Conservation (phyloP, 2,329 filamentous ascomycete genomes). For the Colletotrichum agaves region DNA sequence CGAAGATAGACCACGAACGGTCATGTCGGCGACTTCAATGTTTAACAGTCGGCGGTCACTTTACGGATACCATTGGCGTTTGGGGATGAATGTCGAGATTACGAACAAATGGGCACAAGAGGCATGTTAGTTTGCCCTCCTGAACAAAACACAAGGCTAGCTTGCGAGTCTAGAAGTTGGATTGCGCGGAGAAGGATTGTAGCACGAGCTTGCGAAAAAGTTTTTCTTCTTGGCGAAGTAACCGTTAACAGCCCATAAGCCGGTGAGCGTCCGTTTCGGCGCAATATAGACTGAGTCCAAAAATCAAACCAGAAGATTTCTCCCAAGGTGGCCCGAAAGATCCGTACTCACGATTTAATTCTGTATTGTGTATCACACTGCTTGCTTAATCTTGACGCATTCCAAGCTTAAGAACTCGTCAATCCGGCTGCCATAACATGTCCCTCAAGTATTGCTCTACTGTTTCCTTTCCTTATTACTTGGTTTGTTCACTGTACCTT, state of each 20-base stretch:
- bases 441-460: no score
- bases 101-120: slow-evolving; percentile 26
- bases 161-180: slow-evolving; percentile 12
- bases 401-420: no score
- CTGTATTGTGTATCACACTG: background rate
- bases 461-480: no score
- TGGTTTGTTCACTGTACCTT: no score
- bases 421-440: no score
- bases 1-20: slow-evolving; percentile 57
- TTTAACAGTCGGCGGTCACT: slow-evolving; percentile 37
- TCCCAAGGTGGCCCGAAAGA: background rate
- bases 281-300: slow-evolving; percentile 5
- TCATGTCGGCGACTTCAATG: slow-evolving; percentile 37
- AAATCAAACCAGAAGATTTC: background rate
- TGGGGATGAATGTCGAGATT: slow-evolving; percentile 42
- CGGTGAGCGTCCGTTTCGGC: background rate
- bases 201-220: slow-evolving; percentile 14
- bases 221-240: background rate
- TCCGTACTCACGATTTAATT: no score
- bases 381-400: no score
- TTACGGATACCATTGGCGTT: slow-evolving; percentile 46
- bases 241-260: background rate
- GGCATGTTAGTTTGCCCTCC: slow-evolving; percentile 22
- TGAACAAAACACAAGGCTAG: slow-evolving; percentile 30
- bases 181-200: slow-evolving; percentile 22